Evolutionary conservation across 2,329 filamentous ascomycete genomes (phyloP).

Genomic region (Aspergillus sp.): DNA sequence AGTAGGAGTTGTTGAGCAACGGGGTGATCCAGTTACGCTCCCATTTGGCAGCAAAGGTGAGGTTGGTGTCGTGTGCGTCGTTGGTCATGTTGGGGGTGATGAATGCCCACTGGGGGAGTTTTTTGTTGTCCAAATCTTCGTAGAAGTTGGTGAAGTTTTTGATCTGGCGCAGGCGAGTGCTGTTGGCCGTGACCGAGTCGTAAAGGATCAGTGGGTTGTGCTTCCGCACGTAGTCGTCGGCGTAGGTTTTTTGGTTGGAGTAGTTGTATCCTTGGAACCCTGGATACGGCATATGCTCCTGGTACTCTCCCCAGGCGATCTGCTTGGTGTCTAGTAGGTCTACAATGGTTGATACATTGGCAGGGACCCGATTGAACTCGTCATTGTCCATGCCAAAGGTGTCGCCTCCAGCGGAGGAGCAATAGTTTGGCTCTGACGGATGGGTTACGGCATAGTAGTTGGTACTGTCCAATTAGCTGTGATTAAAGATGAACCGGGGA

Average conservation of each 20-base stretch:
- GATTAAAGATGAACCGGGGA: neutral
- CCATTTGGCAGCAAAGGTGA: conserved; percentile 68
- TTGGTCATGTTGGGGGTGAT: conserved; percentile 56
- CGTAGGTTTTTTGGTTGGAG: conserved; percentile 55
- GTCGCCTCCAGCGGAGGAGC: conserved; percentile 65
- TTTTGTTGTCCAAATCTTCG: conserved; percentile 60
- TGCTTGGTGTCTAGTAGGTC: conserved; percentile 65
- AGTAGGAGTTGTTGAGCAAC: conserved; percentile 65
- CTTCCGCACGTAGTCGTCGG: conserved; percentile 79
- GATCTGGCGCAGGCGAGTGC: conserved; percentile 62
- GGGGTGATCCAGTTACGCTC: conserved; percentile 66
- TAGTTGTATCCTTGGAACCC: conserved; percentile 67
- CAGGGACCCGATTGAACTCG: conserved; percentile 55
- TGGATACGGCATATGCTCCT: conserved; percentile 73
- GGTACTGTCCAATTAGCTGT: conserved; percentile 23
- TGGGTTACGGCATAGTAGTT: conserved; percentile 65
- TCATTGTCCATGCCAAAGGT: conserved; percentile 72
- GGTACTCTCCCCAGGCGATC: conserved; percentile 70
- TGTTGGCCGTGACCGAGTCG: conserved; percentile 60
- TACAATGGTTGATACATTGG: conserved; percentile 65
- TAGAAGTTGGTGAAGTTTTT: conserved; percentile 73
- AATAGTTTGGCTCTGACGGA: conserved; percentile 74
- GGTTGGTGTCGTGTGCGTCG: conserved; percentile 71
- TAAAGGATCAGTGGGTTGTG: conserved; percentile 69
- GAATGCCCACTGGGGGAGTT: conserved; percentile 66